Percentiles rank a stretch among this genome's conserved stretches.
phyloP scores from a whole-genome alignment of 2,329 filamentous ascomycete genomes.

The Trichoderma afroharzianum region DNA sequence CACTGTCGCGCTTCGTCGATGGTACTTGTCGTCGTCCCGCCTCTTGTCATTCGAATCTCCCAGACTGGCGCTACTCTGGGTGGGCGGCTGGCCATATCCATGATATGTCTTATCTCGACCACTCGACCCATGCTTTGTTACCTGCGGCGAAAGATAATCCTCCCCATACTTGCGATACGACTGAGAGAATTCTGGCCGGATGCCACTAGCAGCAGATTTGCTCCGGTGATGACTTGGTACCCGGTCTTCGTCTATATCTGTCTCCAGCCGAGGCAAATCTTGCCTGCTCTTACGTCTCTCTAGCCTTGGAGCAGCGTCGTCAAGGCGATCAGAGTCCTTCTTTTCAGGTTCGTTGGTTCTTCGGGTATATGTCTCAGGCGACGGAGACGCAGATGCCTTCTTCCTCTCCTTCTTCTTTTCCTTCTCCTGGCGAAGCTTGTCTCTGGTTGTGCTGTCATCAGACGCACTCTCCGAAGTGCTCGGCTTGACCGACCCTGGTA shows the following conservation, averaged over 20 bases:
- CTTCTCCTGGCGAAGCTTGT: constrained; percentile 21
- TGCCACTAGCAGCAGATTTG: constrained; percentile 34
- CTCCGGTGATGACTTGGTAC: constrained; percentile 33
- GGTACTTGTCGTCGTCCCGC: constrained; percentile 24
- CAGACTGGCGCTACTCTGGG: constrained; percentile 29
- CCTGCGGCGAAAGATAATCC: constrained; percentile 39
- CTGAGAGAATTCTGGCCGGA: constrained; percentile 29
- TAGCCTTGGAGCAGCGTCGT: constrained; percentile 6
- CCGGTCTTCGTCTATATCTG: constrained; percentile 32
- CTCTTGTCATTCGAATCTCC: constrained; percentile 24
- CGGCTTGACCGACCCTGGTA: constrained; percentile 35
- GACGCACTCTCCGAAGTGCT: constrained; percentile 17
- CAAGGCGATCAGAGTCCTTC: neutral
- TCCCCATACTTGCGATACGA: constrained; percentile 31
- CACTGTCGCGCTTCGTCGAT: constrained; percentile 26
- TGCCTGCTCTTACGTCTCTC: constrained; percentile 34
- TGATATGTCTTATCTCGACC: constrained; percentile 44
- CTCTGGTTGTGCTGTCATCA: constrained; percentile 27
- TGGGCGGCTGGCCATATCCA: constrained; percentile 28
- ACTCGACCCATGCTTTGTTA: constrained; percentile 39
- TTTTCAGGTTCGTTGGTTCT: neutral
- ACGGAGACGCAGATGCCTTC: neutral
- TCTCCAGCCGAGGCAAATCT: constrained; percentile 45
- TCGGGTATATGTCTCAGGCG: neutral
- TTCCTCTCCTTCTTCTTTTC: neutral